Evolutionary conservation across 2,329 filamentous ascomycete species (phyloP), one percentile per base, ranked within the genome.

Genomic region (Hymenoscyphus infarciens): DNA sequence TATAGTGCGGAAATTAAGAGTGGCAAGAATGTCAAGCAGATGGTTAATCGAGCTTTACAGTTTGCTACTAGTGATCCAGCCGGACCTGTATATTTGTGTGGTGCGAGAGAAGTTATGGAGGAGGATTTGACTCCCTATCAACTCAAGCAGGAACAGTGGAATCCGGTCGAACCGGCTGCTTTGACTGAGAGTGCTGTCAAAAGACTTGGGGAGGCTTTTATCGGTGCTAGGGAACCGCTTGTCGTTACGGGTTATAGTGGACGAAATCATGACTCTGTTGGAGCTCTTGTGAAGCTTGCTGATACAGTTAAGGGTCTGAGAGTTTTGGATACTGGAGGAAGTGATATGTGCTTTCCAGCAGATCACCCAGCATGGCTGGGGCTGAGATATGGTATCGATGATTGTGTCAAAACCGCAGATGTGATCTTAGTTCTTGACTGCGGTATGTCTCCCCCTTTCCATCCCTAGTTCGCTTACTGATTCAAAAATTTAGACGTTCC

Each of bases 381-480:
- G 1, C 75, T 95, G 59, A 82, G 87, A 53, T 96, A 87, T 69
- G 91, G 91, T 2, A 81, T 84, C 2, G 89, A 96, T 59, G 85
- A 90, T 1, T 80, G 82, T 52, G 90, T 97, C 73, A 83, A 81
- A 55, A 85, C 85, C 0, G 91, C 93, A 0, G 94, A 97, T 74
- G 84, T 92, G 11, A 96, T 97, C 63, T 68, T 97, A 0, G 88
- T 97, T 2, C 73, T 96, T 27, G 90, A 97, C 75, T 96, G 92
- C 67, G 74, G 71, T 71, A 68, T 39, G 65, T 66, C 8, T 49
- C 7, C 35, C 22, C 25, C 10, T 19, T 52, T 27, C 25, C 10
- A 5, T 38, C 5, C 13, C 7, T 42, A 31, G 19, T 29, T 5
- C 13, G 35, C 45, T 1, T 22, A 38, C 35, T 38, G 22, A 52